phyloP scores from a whole-genome alignment of 1,284 basidiomycete species.

The Somion occarium region DNA sequence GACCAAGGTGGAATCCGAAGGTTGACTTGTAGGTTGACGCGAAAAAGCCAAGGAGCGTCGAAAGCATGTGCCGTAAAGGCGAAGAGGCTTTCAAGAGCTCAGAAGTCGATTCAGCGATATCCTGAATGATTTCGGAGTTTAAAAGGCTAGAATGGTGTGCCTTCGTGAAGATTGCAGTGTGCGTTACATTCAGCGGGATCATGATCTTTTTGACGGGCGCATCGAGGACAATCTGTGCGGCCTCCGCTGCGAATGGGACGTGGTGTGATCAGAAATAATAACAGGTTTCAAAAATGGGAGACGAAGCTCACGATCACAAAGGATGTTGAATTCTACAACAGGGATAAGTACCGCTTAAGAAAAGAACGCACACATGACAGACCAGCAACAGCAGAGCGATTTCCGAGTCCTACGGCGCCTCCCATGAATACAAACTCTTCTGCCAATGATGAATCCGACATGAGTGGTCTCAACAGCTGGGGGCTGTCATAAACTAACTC shows the following conservation, averaged over 20 bases:
- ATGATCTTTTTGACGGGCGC: conserved; percentile 52
- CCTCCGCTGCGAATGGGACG: conserved; percentile 50
- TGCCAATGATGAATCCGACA: conserved; percentile 7
- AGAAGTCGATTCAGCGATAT: conserved; percentile 9
- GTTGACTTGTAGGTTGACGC: conserved; percentile 61
- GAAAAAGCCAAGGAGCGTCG: conserved; percentile 70
- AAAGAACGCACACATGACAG: conserved; percentile 14
- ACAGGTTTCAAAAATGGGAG: too few species aligned
- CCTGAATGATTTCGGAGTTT: conserved; percentile 24
- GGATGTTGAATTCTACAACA: conserved; percentile 70
- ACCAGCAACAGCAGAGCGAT: conserved; percentile 71
- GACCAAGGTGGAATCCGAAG: conserved; percentile 72
- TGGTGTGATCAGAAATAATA: conserved; percentile 1
- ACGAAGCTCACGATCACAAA: conserved; percentile 69
- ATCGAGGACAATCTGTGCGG: conserved; percentile 75
- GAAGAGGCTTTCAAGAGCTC: conserved; percentile 40
- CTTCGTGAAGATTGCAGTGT: conserved; percentile 69
- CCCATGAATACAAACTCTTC: conserved; percentile 86
- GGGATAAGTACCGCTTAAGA: conserved; percentile 1
- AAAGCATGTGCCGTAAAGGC: conserved; percentile 65
- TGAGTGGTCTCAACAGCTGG: neutral
- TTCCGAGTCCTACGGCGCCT: conserved; percentile 81
- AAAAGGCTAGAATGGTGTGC: conserved; percentile 50
- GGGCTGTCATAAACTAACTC: neutral
- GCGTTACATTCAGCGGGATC: conserved; percentile 84